Evolutionary conservation across 2,329 filamentous ascomycete genomes (phyloP).

Genomic region (Epichloe amarillans): DNA sequence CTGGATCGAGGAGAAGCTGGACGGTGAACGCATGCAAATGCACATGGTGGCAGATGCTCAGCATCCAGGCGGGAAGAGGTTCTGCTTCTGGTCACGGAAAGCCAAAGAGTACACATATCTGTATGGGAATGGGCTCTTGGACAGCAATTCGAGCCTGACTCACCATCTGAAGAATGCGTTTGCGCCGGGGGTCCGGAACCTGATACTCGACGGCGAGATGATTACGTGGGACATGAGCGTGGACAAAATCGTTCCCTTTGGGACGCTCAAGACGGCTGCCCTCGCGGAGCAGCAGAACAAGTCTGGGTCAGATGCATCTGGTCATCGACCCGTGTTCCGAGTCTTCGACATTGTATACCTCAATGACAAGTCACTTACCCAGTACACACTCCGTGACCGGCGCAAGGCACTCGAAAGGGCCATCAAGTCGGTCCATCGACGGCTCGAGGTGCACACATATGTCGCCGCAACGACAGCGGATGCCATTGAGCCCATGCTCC

Average conservation of each 20-base stretch:
- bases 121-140: slow-evolving; percentile 66
- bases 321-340: slow-evolving; percentile 58
- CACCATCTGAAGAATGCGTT: slow-evolving; percentile 70
- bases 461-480: slow-evolving; percentile 50
- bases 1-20: slow-evolving; percentile 97
- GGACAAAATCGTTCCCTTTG: slow-evolving; percentile 78
- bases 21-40: slow-evolving; percentile 93
- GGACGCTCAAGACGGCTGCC: slow-evolving; percentile 84
- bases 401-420: slow-evolving; percentile 58
- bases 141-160: slow-evolving; percentile 65
- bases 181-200: slow-evolving; percentile 59
- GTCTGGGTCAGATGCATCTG: slow-evolving; percentile 37
- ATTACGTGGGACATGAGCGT: slow-evolving; percentile 88
- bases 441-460: slow-evolving; percentile 73
- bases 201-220: slow-evolving; percentile 97
- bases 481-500: slow-evolving; percentile 66
- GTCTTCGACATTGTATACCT: slow-evolving; percentile 88
- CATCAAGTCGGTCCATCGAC: slow-evolving; percentile 56
- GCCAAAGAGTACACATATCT: slow-evolving; percentile 94
- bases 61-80: slow-evolving; percentile 55
- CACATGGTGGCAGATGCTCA: slow-evolving; percentile 68
- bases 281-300: slow-evolving; percentile 56
- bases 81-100: slow-evolving; percentile 89
- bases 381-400: slow-evolving; percentile 72
- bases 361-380: slow-evolving; percentile 67